phyloP scores from a whole-genome alignment of 1,139 yeast species.

The Suhomyces panamericanus region DNA sequence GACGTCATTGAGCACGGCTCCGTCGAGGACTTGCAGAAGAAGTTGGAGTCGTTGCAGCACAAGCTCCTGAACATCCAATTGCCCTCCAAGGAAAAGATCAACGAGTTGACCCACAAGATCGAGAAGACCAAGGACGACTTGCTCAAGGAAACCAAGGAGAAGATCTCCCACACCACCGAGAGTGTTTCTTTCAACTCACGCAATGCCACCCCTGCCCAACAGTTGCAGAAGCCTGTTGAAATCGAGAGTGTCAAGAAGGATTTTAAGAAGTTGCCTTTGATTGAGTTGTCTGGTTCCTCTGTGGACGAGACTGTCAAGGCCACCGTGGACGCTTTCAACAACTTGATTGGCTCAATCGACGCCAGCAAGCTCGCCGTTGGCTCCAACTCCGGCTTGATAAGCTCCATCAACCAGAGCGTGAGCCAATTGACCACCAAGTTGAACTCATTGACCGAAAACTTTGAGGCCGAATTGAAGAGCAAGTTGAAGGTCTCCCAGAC shows the following conservation, averaged over 20 bases:
- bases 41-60: constrained; percentile 22
- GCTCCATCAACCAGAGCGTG: constrained; percentile 34
- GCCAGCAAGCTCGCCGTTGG: constrained; percentile 26
- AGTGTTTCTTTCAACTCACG: constrained; percentile 26
- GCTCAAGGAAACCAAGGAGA: constrained; percentile 39
- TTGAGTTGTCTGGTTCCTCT: constrained; percentile 27
- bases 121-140: constrained; percentile 39
- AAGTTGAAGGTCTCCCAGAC: constrained; percentile 45
- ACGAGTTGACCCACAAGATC: constrained; percentile 35
- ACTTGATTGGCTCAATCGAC: constrained; percentile 52
- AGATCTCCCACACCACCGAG: constrained; percentile 19
- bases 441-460: constrained; percentile 37
- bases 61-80: constrained; percentile 26
- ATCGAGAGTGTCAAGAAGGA: constrained; percentile 37
- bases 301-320: constrained; percentile 49
- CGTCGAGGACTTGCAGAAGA: constrained; percentile 32
- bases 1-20: constrained; percentile 43
- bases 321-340: constrained; percentile 53
- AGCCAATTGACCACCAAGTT: constrained; percentile 34
- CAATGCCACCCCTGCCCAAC: constrained; percentile 44
- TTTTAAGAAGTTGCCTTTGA: constrained; percentile 37
- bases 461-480: constrained; percentile 42
- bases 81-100: constrained; percentile 36
- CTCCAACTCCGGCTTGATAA: constrained; percentile 32
- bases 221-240: constrained; percentile 46